Conservation (phyloP, 1,139 yeast genomes). For the Candida sp. region DNA sequence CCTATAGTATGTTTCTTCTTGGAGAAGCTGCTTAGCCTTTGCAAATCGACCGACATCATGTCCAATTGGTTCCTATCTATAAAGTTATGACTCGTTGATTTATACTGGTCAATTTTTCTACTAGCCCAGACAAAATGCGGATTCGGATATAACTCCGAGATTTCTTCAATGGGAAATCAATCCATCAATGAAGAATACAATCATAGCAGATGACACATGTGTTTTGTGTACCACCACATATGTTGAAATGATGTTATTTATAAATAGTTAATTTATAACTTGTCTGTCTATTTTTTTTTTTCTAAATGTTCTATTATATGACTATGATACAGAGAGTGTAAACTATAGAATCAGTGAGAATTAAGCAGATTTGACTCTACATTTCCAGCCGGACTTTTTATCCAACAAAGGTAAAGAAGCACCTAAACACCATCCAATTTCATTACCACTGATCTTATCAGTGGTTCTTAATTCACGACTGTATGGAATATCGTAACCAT, state of each 20-base stretch:
- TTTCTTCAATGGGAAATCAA: not conserved
- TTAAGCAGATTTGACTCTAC: constrained; percentile 38
- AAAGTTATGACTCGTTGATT: too few species aligned
- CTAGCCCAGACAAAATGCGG: not conserved
- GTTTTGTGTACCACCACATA: too few species aligned
- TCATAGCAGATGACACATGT: too few species aligned
- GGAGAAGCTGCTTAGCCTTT: constrained; percentile 8
- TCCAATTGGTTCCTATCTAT: not conserved
- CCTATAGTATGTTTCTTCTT: constrained; percentile 13
- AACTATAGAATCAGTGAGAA: not conserved
- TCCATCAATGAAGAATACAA: too few species aligned
- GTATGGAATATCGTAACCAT: constrained; percentile 94
- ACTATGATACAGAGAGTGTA: not conserved
- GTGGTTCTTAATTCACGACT: constrained; percentile 90
- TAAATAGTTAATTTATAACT: too few species aligned
- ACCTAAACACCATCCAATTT: constrained; percentile 98
- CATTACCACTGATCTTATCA: constrained; percentile 80
- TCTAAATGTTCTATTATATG: not conserved
- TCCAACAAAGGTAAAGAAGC: constrained; percentile 91
- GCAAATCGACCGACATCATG: constrained; percentile 2
- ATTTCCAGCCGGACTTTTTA: constrained; percentile 63
- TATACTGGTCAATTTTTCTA: too few species aligned
- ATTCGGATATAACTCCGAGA: not conserved
- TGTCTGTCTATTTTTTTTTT: too few species aligned
- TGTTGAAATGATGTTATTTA: too few species aligned